Conservation (phyloP, 164 flowering plant species). For the Dillenia suffruticosa region DNA sequence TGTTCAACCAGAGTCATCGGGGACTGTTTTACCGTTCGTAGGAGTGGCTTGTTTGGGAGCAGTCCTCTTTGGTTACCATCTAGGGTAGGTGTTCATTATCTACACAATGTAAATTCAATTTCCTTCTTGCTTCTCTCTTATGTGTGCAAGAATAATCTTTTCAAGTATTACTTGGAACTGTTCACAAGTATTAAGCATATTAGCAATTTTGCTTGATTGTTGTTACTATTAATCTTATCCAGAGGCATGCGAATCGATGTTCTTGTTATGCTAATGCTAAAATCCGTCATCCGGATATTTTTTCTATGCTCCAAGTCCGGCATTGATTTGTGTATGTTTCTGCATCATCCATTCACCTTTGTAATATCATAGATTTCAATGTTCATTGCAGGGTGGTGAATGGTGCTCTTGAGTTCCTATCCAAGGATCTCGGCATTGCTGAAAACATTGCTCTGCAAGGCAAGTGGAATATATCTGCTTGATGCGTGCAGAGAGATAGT, state of each 20-base stretch:
- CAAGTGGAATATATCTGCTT: constrained; percentile 22
- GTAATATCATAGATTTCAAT: not conserved
- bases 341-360: too few species aligned
- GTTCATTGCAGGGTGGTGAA: constrained; percentile 81
- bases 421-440: constrained; percentile 89
- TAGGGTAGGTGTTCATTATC: constrained; percentile 51
- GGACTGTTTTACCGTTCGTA: constrained; percentile 87
- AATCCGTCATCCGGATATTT: too few species aligned
- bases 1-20: constrained; percentile 57
- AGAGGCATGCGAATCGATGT: too few species aligned
- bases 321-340: too few species aligned
- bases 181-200: too few species aligned
- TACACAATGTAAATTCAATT: not conserved
- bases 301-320: too few species aligned
- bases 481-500: not conserved
- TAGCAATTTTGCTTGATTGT: too few species aligned
- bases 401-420: constrained; percentile 94
- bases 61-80: constrained; percentile 90
- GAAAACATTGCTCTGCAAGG: constrained; percentile 88
- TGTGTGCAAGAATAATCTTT: too few species aligned
- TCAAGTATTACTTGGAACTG: too few species aligned
- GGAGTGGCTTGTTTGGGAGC: constrained; percentile 97
- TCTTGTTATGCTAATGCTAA: too few species aligned
- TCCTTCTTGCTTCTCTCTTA: not conserved
- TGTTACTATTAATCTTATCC: too few species aligned